phyloP scores from a whole-genome alignment of 805 yeast species.

The Cyberlindnera misumaiensis region DNA sequence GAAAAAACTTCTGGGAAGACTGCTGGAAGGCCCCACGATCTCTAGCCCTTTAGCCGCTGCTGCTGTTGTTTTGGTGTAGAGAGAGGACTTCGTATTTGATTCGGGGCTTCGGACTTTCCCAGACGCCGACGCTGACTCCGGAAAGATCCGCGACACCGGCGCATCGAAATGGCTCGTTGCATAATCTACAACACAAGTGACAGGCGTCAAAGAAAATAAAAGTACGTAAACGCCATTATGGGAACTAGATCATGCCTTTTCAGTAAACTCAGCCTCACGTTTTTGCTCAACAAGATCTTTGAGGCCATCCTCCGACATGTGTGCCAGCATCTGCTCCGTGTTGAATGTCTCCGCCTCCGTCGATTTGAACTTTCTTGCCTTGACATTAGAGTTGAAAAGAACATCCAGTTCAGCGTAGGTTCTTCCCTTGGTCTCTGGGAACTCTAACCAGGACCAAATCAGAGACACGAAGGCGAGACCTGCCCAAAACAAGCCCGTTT shows the following conservation, averaged over 20 bases:
- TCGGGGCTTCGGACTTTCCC: no score
- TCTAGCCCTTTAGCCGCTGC: background rate
- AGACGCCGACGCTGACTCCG: no score
- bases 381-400: constrained; percentile 32
- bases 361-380: constrained; percentile 26
- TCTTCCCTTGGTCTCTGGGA: constrained; percentile 51
- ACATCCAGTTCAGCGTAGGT: constrained; percentile 52
- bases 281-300: background rate
- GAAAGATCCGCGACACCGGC: no score
- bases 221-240: no score
- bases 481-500: constrained; percentile 39
- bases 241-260: no score
- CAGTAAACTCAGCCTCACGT: background rate
- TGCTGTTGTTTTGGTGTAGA: no score
- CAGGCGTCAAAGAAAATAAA: no score
- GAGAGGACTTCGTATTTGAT: no score
- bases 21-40: background rate
- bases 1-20: constrained; percentile 7
- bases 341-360: constrained; percentile 19
- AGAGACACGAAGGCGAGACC: constrained; percentile 27
- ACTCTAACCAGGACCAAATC: constrained; percentile 40
- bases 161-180: no score
- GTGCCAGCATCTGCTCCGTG: constrained; percentile 14
- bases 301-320: constrained; percentile 4
- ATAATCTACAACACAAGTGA: no score